A percentile compares a stretch with the other conserved stretches of the same genome.
phyloP scores from a whole-genome alignment of 805 yeast species.

The Phaffomyces opuntiae region DNA sequence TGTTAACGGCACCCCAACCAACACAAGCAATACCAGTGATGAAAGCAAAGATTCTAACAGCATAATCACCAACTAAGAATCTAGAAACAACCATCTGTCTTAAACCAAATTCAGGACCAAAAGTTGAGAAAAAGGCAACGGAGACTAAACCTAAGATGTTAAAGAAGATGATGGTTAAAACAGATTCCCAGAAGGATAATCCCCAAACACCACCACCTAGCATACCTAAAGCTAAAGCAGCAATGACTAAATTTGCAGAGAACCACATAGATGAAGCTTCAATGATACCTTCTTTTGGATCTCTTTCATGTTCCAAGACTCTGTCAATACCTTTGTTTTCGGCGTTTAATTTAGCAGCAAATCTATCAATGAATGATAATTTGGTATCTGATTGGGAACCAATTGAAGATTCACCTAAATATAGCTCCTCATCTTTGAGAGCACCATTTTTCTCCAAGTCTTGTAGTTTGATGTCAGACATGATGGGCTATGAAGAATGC shows the following conservation, averaged over 20 bases:
- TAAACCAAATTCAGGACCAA: constrained; percentile 79
- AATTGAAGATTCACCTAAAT: constrained; percentile 15
- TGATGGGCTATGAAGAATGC: too few species aligned
- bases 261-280: constrained; percentile 86
- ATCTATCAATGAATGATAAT: constrained; percentile 14
- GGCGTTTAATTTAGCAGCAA: constrained; percentile 27
- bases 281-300: constrained; percentile 50
- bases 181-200: constrained; percentile 67
- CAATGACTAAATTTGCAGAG: constrained; percentile 82
- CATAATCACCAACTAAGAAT: constrained; percentile 67
- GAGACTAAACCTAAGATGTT: constrained; percentile 64
- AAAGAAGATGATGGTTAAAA: constrained; percentile 65
- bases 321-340: constrained; percentile 77
- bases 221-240: constrained; percentile 75
- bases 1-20: constrained; percentile 95
- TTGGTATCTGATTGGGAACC: constrained; percentile 14
- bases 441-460: constrained; percentile 18
- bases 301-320: constrained; percentile 72
- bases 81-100: constrained; percentile 84
- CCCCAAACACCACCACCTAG: constrained; percentile 58
- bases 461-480: constrained; percentile 12
- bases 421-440: constrained; percentile 13
- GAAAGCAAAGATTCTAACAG: constrained; percentile 69
- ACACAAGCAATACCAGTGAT: constrained; percentile 80
- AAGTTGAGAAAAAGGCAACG: constrained; percentile 76